Base-by-base conservation (phyloP, 2,329 filamentous ascomycete genomes). In the Nothopassalora personata region DNA sequence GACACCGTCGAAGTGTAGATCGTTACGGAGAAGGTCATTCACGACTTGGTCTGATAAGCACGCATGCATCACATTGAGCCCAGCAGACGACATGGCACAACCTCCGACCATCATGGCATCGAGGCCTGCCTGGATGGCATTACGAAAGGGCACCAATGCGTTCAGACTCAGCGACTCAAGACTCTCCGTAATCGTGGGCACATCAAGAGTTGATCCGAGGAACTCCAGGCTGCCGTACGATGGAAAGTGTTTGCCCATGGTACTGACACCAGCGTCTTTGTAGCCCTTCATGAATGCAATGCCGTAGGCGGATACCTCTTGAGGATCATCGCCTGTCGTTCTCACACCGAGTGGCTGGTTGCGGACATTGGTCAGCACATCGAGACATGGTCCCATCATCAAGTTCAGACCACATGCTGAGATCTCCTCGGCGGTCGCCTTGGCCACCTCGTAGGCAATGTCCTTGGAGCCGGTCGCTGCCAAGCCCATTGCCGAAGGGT, bases 101-200 rank as follows among this genome's bases (percentile, higher is more conserved):
- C 93, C 93, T 30, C 93, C 93, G 8, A 97, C 90, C 80, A 97
- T 96, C 86, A 97, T 96, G 33, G 90, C 88, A 74, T 97, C 93
- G 13, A 97, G 77, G 0, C 93, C 92, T 52, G 90, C 87, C 15
- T 85, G 83, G 64, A 97, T 92, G 11, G 93, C 91, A 72, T 94
- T 94, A 56, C 91, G 86, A 71, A 97, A 97, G 0, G 93, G 93
- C 4, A 97, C 87, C 33, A 97, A 78, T 30, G 93, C 93, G 67
- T 88, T 95, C n/a, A 97, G 78, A 64, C 91, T 96, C 48, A 97
- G 80, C 69, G 96, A 92, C 71, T 97, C 93, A 11, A 97, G 76
- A 0, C 92, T 96, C 72, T 97, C 92, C 0, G 91, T 97, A 67
- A 97, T 97, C 61, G 96, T 94, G 13, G 93, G 93, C 31, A 97